Base-by-base conservation (phyloP, 306 rosid genomes). In the Corylus avellana region DNA sequence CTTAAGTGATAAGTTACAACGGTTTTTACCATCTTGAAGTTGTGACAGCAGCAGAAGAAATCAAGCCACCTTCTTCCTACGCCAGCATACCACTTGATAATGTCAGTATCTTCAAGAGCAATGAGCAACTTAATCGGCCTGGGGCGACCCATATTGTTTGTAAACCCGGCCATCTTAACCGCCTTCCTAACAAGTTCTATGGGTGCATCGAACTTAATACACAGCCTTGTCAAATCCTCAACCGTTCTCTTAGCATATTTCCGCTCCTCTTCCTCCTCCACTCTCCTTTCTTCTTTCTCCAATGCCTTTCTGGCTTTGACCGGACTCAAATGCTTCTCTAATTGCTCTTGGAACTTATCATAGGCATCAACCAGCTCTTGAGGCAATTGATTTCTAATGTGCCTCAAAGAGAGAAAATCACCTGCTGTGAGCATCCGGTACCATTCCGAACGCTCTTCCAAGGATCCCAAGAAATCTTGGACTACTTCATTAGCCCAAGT, bases 111-210 rank as follows among this genome's bases (percentile, higher is more conserved):
- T 86, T 94, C 97, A 22, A 92, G 90, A 56, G 94, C 90, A 75
- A 88, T 53, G 20, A 94, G 91, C 56, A 82, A 89, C 56, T 87
- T 84, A 14, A 94, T 86, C 0, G 97, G 97, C 86, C 87, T 85
- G 8, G 97, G 98, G 70, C 94, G 93, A 37, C 98, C 97, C 97
- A 94, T 89, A 32, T 85, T 88, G 75, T 94, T 92, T 49, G 97
- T 94, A 86, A 94, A 94, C 18, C 97, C 97, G 75, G 82, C 83
- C 86, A 92, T 79, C 85, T 75, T 92, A 70, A 94, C 94, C 25
- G 91, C 91, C 87, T 89, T 87, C 84, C 93, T 88, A 35, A 94
- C 73, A 67, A 84, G 85, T 78, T 86, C 77, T 73, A 91, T 81
- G 13, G 98, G 98, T 39, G 97, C 97, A 66, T 91, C 97, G 44